These are phyloP conservation scores for Cylindrotheca closterium DNA, from an alignment of 108 stramenopile species.

Conservation along the genomic window DNA sequence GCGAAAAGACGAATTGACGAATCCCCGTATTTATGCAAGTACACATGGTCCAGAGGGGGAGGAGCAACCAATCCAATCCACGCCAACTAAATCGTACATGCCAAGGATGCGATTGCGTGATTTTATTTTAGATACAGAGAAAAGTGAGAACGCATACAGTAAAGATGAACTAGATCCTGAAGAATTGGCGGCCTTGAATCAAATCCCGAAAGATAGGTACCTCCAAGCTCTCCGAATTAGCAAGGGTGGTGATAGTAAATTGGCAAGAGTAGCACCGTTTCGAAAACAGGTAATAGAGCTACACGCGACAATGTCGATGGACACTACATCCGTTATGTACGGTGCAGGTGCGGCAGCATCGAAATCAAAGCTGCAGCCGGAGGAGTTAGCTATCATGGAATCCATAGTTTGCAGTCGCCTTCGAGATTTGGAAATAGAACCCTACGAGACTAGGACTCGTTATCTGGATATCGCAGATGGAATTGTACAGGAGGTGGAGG, in stretches of 20 bases:
- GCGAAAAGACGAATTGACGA: too few species aligned
- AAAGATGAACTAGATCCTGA: background rate
- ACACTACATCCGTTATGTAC: too few species aligned
- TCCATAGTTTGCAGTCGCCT: background rate
- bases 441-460: background rate
- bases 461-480: background rate
- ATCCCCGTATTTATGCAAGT: background rate
- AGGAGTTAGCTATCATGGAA: background rate
- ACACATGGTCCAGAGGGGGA: background rate
- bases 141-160: background rate
- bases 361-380: background rate
- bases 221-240: background rate
- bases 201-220: background rate
- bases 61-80: background rate
- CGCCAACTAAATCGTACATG: constrained; percentile 4
- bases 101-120: constrained; percentile 33
- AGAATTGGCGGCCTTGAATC: background rate
- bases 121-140: constrained; percentile 13
- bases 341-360: too few species aligned
- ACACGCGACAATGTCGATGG: too few species aligned
- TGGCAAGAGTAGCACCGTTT: too few species aligned
- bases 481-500: background rate
- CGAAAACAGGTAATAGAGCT: too few species aligned
- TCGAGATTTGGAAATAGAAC: background rate
- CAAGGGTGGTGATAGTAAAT: too few species aligned